Conservation (phyloP, 2,329 filamentous ascomycete species). For the Grosmannia huntii region DNA sequence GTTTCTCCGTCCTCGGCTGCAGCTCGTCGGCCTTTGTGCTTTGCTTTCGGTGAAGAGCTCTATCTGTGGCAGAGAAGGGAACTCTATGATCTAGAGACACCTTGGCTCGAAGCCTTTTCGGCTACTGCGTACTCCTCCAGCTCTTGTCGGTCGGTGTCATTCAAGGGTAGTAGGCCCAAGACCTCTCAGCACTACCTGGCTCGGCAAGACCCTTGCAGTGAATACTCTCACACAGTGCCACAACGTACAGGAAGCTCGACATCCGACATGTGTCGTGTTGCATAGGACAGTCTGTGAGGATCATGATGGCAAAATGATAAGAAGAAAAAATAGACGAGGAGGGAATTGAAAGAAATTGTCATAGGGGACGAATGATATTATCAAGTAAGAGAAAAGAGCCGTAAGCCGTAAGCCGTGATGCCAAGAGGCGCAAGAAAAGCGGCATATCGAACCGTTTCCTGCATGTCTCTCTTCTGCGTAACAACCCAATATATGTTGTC, state of each 20-base stretch:
- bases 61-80: not conserved
- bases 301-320: not conserved
- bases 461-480: not conserved
- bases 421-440: not conserved
- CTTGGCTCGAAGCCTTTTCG: not conserved
- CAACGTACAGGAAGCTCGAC: not conserved
- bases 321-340: no score
- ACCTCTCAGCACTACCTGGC: not conserved
- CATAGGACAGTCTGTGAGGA: not conserved
- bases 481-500: not conserved
- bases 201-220: not conserved
- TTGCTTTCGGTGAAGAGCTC: not conserved
- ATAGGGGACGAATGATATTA: not conserved
- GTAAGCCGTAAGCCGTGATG: not conserved
- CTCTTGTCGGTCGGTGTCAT: not conserved
- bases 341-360: not conserved
- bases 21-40: not conserved
- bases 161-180: not conserved
- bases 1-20: not conserved
- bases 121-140: not conserved
- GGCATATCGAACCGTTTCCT: not conserved
- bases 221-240: conserved; percentile 2
- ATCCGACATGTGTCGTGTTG: conserved; percentile 2
- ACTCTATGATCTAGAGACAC: not conserved
- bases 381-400: not conserved